Percentiles rank a stretch among this genome's conserved stretches.
Evolutionary conservation across 306 rosid species (phyloP).

Genomic region (Acacia melanoxylon): DNA sequence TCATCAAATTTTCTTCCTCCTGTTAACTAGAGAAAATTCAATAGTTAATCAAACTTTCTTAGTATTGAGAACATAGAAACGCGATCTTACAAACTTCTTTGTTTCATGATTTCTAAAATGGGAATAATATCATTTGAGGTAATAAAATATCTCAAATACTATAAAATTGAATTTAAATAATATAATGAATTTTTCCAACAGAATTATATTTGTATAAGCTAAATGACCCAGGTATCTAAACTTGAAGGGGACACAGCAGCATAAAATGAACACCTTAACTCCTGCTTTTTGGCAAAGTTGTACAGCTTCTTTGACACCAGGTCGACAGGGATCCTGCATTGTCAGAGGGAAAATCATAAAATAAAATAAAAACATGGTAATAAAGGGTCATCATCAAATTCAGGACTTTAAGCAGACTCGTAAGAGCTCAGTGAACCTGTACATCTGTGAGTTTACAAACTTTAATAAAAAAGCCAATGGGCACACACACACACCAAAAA

Average conservation of each 20-base stretch:
- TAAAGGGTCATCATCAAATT: not conserved
- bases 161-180: not conserved
- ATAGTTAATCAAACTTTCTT: not conserved
- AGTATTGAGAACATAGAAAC: not conserved
- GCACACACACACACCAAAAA: not conserved
- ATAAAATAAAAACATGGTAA: not conserved
- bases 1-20: not conserved
- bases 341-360: not conserved
- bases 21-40: not conserved
- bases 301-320: conserved; percentile 72
- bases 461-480: not conserved
- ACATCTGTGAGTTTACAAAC: not conserved
- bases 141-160: not conserved
- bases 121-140: not conserved
- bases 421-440: not conserved
- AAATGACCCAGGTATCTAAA: not conserved
- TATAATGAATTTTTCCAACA: not conserved
- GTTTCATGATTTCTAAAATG: not conserved
- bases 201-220: not conserved
- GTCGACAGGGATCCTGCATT: conserved; percentile 92
- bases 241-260: not conserved
- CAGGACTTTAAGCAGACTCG: not conserved
- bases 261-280: conserved; percentile 67
- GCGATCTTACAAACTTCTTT: not conserved
- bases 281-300: conserved; percentile 90